Conservation (phyloP, 1,139 yeast species). For the Zygotorulaspora mrakii region DNA sequence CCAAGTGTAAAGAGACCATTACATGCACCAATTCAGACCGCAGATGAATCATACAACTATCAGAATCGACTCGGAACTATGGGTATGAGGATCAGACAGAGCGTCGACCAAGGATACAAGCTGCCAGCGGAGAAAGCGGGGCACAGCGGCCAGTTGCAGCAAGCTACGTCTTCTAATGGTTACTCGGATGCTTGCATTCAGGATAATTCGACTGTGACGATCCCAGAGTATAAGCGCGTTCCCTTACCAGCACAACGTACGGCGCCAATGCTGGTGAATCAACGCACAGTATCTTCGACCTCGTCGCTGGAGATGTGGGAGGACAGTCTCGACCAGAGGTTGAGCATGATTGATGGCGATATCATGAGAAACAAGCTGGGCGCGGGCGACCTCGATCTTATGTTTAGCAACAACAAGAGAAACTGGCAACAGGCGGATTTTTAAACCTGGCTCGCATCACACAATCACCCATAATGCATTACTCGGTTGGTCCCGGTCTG, state of each 20-base stretch:
- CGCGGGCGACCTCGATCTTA: conserved; percentile 23
- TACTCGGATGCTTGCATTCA: conserved; percentile 23
- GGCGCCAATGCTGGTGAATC: conserved; percentile 33
- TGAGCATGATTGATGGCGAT: conserved; percentile 39
- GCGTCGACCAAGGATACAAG: conserved; percentile 60
- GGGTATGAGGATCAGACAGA: conserved; percentile 70
- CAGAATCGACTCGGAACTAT: conserved; percentile 46
- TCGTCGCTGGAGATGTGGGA: conserved; percentile 22
- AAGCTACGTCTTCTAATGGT: conserved; percentile 1
- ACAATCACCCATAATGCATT: too few relatives aligned
- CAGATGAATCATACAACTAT: conserved; percentile 23
- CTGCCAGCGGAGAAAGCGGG: conserved; percentile 11
- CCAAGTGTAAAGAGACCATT: conserved; percentile 21
- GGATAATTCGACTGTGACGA: conserved; percentile 25
- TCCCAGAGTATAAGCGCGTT: conserved; percentile 41
- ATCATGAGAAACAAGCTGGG: conserved; percentile 29
- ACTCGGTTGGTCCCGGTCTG: too few relatives aligned
- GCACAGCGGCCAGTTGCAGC: conserved; percentile 5
- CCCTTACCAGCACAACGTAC: conserved; percentile 46
- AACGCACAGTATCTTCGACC: conserved; percentile 28
- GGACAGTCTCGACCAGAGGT: conserved; percentile 40
- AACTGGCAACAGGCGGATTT: conserved; percentile 20
- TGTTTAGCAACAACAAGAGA: conserved; percentile 21
- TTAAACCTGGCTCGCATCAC: too few relatives aligned
- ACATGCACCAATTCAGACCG: conserved; percentile 22